Base-by-base conservation (phyloP, 306 rosid species). In the Sphenostylis stenocarpa region DNA sequence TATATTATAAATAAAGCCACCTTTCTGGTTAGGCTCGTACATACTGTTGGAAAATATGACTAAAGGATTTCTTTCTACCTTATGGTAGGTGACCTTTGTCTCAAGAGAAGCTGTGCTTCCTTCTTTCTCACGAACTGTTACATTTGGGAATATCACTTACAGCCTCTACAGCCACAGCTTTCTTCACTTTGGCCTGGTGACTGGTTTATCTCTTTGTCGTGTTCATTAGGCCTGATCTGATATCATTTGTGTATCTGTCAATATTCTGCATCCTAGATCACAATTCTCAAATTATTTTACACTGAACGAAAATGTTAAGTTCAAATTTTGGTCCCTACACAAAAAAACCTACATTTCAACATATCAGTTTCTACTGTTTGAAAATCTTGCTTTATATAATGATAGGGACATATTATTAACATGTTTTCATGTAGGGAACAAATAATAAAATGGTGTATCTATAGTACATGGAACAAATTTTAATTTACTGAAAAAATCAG, bases 121-220 rank as follows among this genome's bases (percentile, higher is more conserved):
- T 2, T 84, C 87, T 84, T 91, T 89, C 82, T 85, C 87, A 1
- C 94, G 77, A 36, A 72, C 84, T 38, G 83, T 96, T 72, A 83
- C 80, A 81, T 80, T 89, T 85, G 92, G 96, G 70, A 96, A 91
- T 80, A 53, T 77, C 60, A 86, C 96, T 12, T 96, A 92, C 80
- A 91, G 80, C 87, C 90, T 96, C 56, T 96, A 96, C 86, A 89
- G 98, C 77, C 96, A 92, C 89, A 96, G 99, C 91, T 88, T 92
- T 83, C 97, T 96, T 79, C 98, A 96, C 82, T 86, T 80, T 70
- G 99, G 99, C 80, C 97, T 87, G 99, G 99, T 95, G 70, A 78
- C 74, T 76, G 45, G 69, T 72, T 2, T 73, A 49, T 77, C 41
- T 43, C 8, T 45, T 57, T 52, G 13, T 53, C 55, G 14, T 72